Evolutionary conservation across 176 grass and related monocot genomes (phyloP).

Genomic region (Zea luxurians): DNA sequence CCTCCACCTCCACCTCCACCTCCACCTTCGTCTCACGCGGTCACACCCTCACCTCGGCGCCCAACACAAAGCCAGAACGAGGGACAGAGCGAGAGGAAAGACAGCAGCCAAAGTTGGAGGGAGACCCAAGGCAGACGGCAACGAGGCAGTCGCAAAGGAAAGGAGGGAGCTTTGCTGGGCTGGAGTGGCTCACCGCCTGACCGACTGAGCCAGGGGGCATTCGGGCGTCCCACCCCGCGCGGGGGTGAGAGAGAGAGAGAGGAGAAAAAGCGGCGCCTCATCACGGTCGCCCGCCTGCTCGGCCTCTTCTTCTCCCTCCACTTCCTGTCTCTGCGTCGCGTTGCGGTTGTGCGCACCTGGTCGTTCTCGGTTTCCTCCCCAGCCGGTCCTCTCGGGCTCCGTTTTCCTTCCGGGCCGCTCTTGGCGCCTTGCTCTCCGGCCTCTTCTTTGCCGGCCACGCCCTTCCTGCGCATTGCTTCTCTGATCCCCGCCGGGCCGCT

Average conservation of each 20-base stretch:
- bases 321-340: neutral
- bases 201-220: neutral
- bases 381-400: neutral
- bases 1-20: neutral
- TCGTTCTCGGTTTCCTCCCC: neutral
- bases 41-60: neutral
- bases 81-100: neutral
- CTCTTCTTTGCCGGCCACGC: neutral
- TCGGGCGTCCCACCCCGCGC: neutral
- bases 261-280: conserved; percentile 2
- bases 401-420: neutral
- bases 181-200: too few relatives aligned
- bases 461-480: neutral
- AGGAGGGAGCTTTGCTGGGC: neutral
- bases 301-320: neutral
- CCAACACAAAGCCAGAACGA: neutral
- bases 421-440: neutral
- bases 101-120: neutral
- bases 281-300: neutral
- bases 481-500: neutral
- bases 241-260: neutral
- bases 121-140: neutral
- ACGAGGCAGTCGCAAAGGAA: neutral
- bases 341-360: neutral
- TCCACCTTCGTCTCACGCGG: neutral